phyloP scores from a whole-genome alignment of 176 grass and related monocot species.

The Aegilops speltoides region DNA sequence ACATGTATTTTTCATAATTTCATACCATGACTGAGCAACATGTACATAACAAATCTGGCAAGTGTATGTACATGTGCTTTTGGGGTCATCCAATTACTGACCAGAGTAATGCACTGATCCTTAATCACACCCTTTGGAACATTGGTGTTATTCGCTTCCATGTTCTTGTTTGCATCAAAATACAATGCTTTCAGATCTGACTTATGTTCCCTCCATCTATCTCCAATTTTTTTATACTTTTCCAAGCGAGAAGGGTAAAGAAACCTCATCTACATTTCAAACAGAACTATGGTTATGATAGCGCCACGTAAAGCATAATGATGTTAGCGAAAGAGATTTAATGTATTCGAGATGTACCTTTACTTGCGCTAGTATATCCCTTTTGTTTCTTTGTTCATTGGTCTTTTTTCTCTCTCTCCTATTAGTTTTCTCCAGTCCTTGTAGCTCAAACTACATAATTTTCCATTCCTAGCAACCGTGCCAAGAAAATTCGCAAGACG shows the following conservation, averaged over 20 bases:
- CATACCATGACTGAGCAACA: not conserved
- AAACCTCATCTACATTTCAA: not conserved
- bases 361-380: too few species aligned
- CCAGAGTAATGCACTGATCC: constrained; percentile 4
- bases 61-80: not conserved
- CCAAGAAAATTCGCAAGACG: constrained; percentile 1
- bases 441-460: not conserved
- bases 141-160: not conserved
- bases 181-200: not conserved
- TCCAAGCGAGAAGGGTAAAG: too few species aligned
- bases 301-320: too few species aligned
- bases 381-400: too few species aligned
- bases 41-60: not conserved
- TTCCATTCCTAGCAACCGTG: not conserved
- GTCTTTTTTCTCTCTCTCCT: too few species aligned
- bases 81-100: constrained; percentile 7
- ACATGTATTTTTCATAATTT: not conserved
- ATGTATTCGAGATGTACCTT: too few species aligned
- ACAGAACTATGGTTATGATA: too few species aligned
- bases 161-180: constrained; percentile 11
- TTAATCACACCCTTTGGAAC: not conserved
- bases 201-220: constrained; percentile 18
- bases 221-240: not conserved
- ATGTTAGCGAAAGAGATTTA: too few species aligned
- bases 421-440: too few species aligned